These are phyloP conservation scores for Plectosphaerella cucumerina DNA, from an alignment of 2,329 filamentous ascomycete genomes.

Conservation along the genomic window DNA sequence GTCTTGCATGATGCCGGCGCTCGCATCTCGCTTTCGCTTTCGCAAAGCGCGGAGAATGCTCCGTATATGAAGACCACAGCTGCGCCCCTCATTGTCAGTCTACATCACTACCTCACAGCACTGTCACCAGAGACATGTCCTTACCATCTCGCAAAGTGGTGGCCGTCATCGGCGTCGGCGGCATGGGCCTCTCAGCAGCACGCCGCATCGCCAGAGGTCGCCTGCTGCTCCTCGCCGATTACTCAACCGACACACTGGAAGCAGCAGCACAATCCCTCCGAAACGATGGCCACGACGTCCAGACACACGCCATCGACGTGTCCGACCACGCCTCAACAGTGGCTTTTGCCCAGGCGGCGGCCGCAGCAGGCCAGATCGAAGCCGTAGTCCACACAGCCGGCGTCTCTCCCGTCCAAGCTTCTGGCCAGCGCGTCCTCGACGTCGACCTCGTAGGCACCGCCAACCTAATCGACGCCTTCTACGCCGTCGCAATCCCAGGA, in stretches of 20 bases:
- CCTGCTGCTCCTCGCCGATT: conserved; percentile 1
- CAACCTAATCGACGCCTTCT: conserved; percentile 2
- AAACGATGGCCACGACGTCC: neutral
- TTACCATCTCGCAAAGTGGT: too few species aligned
- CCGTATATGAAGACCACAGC: too few species aligned
- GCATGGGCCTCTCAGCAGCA: conserved; percentile 5
- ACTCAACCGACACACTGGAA: neutral
- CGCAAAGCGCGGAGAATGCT: too few species aligned
- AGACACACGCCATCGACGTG: neutral
- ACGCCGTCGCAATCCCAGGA: neutral
- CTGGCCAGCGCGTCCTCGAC: neutral
- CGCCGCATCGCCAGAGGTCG: conserved; percentile 1
- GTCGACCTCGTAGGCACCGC: conserved; percentile 1
- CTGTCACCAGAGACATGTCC: too few species aligned
- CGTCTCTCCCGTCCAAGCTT: neutral
- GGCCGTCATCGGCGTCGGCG: conserved; percentile 2
- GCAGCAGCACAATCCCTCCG: conserved; percentile 1
- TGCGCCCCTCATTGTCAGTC: too few species aligned
- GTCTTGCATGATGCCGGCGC: too few species aligned
- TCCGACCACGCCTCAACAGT: neutral
- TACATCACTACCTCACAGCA: too few species aligned
- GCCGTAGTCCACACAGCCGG: conserved; percentile 4
- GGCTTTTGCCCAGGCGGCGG: neutral
- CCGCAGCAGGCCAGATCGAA: neutral
- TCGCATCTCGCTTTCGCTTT: too few species aligned